Evolutionary conservation across 2,329 filamentous ascomycete genomes (phyloP), one percentile per base, ranked within the genome.

Genomic region (Trichoderma simmonsii): DNA sequence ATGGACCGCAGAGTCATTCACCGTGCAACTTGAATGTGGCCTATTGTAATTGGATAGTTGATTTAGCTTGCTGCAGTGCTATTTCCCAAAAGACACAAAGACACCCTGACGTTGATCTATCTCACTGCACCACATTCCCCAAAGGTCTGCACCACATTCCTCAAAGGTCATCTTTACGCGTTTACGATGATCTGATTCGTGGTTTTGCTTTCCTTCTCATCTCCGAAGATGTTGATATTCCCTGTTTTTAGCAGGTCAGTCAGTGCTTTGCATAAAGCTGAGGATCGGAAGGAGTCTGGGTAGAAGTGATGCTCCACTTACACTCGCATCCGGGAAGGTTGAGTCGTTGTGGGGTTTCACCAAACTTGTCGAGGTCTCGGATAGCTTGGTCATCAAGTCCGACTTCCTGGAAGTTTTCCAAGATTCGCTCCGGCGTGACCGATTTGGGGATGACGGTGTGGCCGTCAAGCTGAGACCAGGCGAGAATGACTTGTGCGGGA

Each of bases 401-500:
- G 66, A 90, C 85, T 80, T 92, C 86, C 82, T 90, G 83, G 78
- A 91, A 93, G 85, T 94, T 94, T 77, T 85, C 86, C 77, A 87
- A 83, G 75, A 94, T 94, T 71, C 92, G 88, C 43, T 85, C 85
- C 62, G 89, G 85, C 70, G 87, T 93, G 74, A 93, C 91, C 18
- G 88, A 91, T 85, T 94, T 94, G 77, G 92, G 92, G 76, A 94
- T 93, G 75, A 94, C 92, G 75, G 85, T 88, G 81, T 90, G 90
- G 66, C 89, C 90, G 75, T 88, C 81, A 65, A 85, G 76, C 82
- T 86, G 78, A 83, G 83, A 80, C 88, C 89, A 90, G 83, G 90
- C 78, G 81, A 89, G 80, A 85, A 85, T 77, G 72, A 85, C 82
- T 75, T 85, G 83, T 43, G 83, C 83, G 6, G 81, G 79, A 15